Percentiles rank a stretch among this genome's conserved stretches.
These are phyloP conservation scores for Schizochytrium sp. DNA, from an alignment of 108 stramenopile genomes.

Conservation along the genomic window DNA sequence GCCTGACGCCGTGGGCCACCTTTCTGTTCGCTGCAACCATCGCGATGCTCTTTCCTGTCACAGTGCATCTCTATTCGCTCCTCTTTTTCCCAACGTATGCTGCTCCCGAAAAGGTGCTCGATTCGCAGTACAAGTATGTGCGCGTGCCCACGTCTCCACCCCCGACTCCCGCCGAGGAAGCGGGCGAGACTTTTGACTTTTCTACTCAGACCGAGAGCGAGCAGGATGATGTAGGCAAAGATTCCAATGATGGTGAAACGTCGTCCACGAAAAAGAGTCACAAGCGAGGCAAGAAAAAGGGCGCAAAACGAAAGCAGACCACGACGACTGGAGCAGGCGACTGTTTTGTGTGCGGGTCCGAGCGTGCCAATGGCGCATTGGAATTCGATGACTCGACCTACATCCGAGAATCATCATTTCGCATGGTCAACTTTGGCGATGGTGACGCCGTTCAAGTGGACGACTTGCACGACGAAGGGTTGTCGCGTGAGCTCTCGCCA, in stretches of 20 bases:
- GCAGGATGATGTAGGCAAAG: too few relatives aligned
- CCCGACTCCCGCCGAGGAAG: too few relatives aligned
- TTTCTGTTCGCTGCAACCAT: background rate
- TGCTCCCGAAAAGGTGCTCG: background rate
- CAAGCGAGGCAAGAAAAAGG: background rate
- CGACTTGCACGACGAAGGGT: background rate
- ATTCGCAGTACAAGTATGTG: background rate
- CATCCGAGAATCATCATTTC: background rate
- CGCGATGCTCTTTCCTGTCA: background rate
- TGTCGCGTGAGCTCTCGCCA: background rate
- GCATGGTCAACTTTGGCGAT: background rate
- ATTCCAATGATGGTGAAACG: too few relatives aligned
- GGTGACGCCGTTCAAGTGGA: background rate
- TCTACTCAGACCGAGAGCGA: background rate
- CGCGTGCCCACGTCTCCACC: too few relatives aligned
- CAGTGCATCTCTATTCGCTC: background rate
- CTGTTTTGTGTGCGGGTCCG: background rate
- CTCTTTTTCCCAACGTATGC: background rate
- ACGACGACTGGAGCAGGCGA: too few relatives aligned
- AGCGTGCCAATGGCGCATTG: background rate
- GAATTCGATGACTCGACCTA: background rate
- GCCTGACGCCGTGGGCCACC: background rate
- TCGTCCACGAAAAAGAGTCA: too few relatives aligned
- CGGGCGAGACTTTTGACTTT: background rate
- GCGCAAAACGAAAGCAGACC: background rate